Conservation (phyloP, 73 alveolate species). For the Tetrahymena borealis region DNA sequence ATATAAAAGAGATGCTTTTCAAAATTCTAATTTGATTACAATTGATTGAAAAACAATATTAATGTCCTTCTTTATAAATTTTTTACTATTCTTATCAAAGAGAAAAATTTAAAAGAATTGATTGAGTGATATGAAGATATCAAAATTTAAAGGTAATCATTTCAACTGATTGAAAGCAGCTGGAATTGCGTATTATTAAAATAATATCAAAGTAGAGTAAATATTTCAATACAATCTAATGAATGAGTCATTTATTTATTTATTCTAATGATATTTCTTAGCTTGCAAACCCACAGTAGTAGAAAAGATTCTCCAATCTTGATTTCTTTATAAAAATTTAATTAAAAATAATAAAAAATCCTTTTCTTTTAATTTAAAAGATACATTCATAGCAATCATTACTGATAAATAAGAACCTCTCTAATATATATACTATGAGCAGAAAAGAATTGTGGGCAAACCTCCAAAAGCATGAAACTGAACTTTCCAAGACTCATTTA, state of each 20-base stretch:
- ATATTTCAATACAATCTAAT: neutral
- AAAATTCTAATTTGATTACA: no score
- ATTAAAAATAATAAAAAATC: neutral
- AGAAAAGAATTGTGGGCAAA: neutral
- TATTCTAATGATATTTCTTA: no score
- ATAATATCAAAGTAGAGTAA: neutral
- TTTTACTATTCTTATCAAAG: no score
- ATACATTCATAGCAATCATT: neutral
- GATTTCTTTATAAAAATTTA: neutral
- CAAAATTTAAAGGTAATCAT: neutral
- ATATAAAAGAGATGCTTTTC: no score
- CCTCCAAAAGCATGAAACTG: conserved; percentile 17
- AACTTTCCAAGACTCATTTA: conserved; percentile 44
- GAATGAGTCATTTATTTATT: neutral
- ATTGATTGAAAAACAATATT: no score
- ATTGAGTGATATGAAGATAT: neutral
- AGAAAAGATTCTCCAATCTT: neutral
- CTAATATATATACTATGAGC: neutral
- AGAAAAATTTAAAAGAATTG: no score
- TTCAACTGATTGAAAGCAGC: neutral
- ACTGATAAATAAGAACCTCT: neutral
- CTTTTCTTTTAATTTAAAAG: neutral
- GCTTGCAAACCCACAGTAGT: neutral
- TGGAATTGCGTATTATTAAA: neutral
- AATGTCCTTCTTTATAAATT: no score